phyloP scores from a whole-genome alignment of 495 filamentous ascomycete species.

The Penicillium crystallinum region DNA sequence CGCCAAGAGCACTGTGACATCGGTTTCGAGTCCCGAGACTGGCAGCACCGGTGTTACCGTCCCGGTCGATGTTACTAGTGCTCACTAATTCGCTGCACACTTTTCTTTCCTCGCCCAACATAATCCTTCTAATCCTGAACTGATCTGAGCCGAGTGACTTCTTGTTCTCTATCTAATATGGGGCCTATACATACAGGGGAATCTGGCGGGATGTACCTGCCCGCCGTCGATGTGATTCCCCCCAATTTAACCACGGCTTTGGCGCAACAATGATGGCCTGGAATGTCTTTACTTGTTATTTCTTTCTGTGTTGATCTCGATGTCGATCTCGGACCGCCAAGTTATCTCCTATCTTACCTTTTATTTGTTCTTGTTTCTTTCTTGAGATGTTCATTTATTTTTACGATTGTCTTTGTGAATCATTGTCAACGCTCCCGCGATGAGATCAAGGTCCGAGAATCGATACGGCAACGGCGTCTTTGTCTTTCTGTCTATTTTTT shows the following conservation, averaged over 20 bases:
- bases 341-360: slow-evolving; percentile 15
- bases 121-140: slow-evolving; percentile 29
- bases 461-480: slow-evolving; percentile 18
- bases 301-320: slow-evolving; percentile 20
- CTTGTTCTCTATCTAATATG: slow-evolving; percentile 33
- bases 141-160: slow-evolving; percentile 20
- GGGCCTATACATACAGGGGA: slow-evolving; percentile 43
- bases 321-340: neutral
- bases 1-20: slow-evolving; percentile 32
- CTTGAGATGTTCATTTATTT: slow-evolving; percentile 15
- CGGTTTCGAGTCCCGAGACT: slow-evolving; percentile 30
- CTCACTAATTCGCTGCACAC: slow-evolving; percentile 27
- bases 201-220: slow-evolving; percentile 31
- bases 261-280: slow-evolving; percentile 34
- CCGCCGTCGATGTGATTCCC: slow-evolving; percentile 17
- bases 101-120: slow-evolving; percentile 34
- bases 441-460: slow-evolving; percentile 3
- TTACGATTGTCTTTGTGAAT: slow-evolving; percentile 18
- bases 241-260: slow-evolving; percentile 31
- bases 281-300: slow-evolving; percentile 18
- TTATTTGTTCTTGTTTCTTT: slow-evolving; percentile 18
- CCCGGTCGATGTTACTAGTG: slow-evolving; percentile 27
- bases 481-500: slow-evolving; percentile 11
- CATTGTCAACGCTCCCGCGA: slow-evolving; percentile 19
- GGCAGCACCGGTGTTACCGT: slow-evolving; percentile 27